Conservation (phyloP, 345 rosid species). For the Laguncularia racemosa region DNA sequence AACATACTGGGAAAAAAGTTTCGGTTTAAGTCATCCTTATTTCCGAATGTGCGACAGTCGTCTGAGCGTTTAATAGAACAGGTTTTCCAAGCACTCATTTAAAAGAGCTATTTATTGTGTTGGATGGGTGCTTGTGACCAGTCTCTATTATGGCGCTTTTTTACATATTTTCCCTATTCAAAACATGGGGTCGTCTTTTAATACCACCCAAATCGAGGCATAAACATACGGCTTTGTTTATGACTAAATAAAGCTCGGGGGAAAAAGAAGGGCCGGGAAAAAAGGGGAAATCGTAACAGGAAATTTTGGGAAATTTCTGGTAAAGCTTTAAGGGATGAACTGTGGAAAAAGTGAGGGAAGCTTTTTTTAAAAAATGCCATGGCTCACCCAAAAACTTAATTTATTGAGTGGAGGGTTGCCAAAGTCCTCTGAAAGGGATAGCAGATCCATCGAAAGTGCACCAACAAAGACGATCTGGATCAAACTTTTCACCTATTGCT, state of each 20-base stretch:
- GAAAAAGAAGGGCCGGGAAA: background rate
- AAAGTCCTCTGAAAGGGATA: background rate
- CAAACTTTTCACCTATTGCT: background rate
- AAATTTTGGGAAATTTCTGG: background rate
- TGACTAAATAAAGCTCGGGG: background rate
- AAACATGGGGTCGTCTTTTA: constrained; percentile 1
- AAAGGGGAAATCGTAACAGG: background rate
- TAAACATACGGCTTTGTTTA: background rate
- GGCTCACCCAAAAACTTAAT: background rate
- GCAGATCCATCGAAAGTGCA: background rate
- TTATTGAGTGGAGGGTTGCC: background rate
- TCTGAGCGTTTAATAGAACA: background rate
- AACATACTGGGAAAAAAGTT: background rate
- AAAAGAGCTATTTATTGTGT: constrained; percentile 11
- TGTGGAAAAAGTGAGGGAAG: too few species aligned
- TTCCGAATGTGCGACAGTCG: background rate
- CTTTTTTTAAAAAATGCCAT: background rate
- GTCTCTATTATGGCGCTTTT: background rate
- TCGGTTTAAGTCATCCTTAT: too few species aligned
- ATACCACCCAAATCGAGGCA: constrained; percentile 5
- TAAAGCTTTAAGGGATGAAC: too few species aligned
- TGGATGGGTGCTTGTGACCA: constrained; percentile 8
- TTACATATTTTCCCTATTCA: background rate
- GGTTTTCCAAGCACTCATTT: background rate
- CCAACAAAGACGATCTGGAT: background rate